Conservation (phyloP, 192 early-diverging fungal genomes). For the Spizellomyces punctatus region DNA sequence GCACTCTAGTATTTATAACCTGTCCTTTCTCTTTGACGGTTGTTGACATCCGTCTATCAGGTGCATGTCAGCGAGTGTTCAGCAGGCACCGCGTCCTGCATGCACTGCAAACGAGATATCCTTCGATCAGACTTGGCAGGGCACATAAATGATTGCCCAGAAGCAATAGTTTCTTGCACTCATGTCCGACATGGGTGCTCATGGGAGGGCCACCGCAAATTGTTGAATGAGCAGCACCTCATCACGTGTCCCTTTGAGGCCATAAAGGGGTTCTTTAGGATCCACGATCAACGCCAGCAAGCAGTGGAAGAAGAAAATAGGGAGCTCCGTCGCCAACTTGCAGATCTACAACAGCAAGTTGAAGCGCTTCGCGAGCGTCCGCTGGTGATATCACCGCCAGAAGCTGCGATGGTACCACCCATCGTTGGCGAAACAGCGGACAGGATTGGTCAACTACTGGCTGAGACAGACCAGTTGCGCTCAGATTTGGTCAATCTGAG, state of each 20-base stretch:
- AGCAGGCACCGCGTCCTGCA: background rate
- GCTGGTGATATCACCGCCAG: background rate
- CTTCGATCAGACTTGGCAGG: constrained; percentile 29
- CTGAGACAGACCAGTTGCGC: constrained; percentile 17
- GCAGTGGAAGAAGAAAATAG: constrained; percentile 49
- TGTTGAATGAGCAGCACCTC: constrained; percentile 44
- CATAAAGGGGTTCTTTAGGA: constrained; percentile 55
- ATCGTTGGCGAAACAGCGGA: constrained; percentile 5
- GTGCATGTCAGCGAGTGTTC: background rate
- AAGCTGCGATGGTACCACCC: background rate
- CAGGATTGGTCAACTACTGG: constrained; percentile 8
- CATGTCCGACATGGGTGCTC: constrained; percentile 57
- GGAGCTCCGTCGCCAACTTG: constrained; percentile 35
- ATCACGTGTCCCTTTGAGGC: constrained; percentile 61
- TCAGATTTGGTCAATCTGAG: constrained; percentile 61
- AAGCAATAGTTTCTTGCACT: constrained; percentile 28
- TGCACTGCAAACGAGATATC: background rate
- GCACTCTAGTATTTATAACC: background rate
- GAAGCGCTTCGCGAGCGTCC: constrained; percentile 7
- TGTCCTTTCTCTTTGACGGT: background rate
- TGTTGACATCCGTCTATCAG: background rate
- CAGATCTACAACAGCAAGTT: constrained; percentile 14
- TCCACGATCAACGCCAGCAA: constrained; percentile 48
- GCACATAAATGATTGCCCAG: constrained; percentile 53
- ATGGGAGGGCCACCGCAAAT: constrained; percentile 57